phyloP scores from a whole-genome alignment of 139 green algal genomes.

The Pedinophyceae sp. region DNA sequence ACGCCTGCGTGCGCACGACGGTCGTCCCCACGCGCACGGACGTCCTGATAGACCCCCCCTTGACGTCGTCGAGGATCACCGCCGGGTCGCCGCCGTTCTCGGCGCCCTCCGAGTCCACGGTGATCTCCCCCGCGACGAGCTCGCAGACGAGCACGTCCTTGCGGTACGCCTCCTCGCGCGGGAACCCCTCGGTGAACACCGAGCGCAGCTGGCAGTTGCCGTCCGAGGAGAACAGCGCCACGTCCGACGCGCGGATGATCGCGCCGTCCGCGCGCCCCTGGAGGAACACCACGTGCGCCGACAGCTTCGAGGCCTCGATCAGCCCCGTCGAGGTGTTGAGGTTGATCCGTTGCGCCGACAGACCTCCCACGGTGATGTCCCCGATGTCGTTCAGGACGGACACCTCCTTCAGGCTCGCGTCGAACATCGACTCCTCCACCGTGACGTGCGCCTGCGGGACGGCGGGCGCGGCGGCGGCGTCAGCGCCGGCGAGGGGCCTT shows the following conservation, averaged over 20 bases:
- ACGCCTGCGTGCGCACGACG: not conserved
- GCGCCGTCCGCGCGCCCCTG: not conserved
- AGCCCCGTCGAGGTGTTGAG: slow-evolving; percentile 1
- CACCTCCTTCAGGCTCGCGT: slow-evolving; percentile 4
- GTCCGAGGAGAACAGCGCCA: not conserved
- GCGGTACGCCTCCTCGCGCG: not conserved
- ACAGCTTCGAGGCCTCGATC: slow-evolving; percentile 1
- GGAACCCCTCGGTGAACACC: not conserved
- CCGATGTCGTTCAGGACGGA: not conserved
- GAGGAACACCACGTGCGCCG: slow-evolving; percentile 1
- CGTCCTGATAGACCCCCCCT: slow-evolving; percentile 2
- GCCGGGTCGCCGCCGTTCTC: slow-evolving; percentile 9
- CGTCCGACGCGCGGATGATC: not conserved
- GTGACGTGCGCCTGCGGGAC: no score
- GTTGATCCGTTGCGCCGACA: not conserved
- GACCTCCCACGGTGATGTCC: slow-evolving; percentile 1
- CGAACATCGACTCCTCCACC: not conserved
- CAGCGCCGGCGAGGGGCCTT: no score
- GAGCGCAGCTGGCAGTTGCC: slow-evolving; percentile 1
- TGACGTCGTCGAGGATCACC: slow-evolving; percentile 2
- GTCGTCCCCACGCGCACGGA: not conserved
- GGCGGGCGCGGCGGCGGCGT: no score
- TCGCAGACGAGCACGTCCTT: slow-evolving; percentile 4
- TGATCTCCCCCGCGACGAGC: slow-evolving; percentile 1
- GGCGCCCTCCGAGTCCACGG: slow-evolving; percentile 6